Evolutionary conservation across 345 rosid species (phyloP).

Genomic region (Arabidopsis suecica): DNA sequence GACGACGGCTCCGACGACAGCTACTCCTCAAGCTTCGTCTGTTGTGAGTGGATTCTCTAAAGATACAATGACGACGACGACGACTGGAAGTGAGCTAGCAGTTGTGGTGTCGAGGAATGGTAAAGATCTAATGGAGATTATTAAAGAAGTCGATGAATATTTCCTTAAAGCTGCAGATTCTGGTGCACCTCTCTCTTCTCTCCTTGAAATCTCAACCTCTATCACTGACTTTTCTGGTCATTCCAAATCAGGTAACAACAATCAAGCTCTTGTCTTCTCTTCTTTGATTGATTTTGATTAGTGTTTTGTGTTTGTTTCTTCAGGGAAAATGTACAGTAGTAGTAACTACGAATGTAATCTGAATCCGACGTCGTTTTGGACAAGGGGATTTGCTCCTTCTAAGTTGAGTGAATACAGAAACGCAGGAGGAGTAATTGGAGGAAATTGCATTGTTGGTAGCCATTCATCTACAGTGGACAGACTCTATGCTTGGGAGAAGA

Average conservation of each 20-base stretch:
- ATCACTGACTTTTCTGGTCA: constrained; percentile 46
- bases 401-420: constrained; percentile 58
- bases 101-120: constrained; percentile 80
- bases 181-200: constrained; percentile 66
- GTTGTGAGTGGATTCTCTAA: constrained; percentile 70
- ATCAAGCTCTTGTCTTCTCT: not conserved
- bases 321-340: constrained; percentile 40
- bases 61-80: constrained; percentile 51
- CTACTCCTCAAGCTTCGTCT: constrained; percentile 60
- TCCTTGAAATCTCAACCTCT: constrained; percentile 68
- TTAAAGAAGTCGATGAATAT: constrained; percentile 92
- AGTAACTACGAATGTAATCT: constrained; percentile 64
- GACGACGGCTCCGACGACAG: constrained; percentile 50
- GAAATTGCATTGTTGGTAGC: constrained; percentile 49
- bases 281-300: not conserved
- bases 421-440: constrained; percentile 32
- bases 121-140: constrained; percentile 85
- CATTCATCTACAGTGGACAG: constrained; percentile 90
- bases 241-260: constrained; percentile 58
- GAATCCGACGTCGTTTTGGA: constrained; percentile 67
- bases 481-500: constrained; percentile 96
- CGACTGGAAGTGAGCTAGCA: constrained; percentile 68
- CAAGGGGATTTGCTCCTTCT: constrained; percentile 70
- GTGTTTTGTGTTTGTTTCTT: not conserved
- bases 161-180: constrained; percentile 83